Evolutionary conservation across 2,329 filamentous ascomycete species (phyloP).

Genomic region (Neophaeococcomyces aloes): DNA sequence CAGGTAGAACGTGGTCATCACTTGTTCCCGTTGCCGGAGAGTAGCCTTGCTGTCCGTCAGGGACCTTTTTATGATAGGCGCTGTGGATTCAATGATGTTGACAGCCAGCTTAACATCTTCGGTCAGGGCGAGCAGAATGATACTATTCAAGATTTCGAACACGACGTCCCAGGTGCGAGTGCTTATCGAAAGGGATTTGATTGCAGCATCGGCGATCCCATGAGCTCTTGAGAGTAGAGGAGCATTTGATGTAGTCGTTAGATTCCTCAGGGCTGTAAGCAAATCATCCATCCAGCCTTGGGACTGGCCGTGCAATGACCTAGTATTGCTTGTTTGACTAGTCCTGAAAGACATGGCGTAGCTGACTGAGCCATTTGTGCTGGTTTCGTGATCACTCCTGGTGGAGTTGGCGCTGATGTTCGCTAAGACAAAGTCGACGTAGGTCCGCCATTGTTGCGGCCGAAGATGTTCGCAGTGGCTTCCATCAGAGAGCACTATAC

Average conservation of each 20-base stretch:
- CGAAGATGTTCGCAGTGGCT: constrained; percentile 73
- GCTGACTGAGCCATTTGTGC: constrained; percentile 38
- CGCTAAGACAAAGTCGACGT: constrained; percentile 60
- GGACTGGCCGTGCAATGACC: constrained; percentile 7
- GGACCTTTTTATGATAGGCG: constrained; percentile 61
- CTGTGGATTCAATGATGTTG: constrained; percentile 46
- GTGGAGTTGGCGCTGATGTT: constrained; percentile 35
- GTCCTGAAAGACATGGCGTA: constrained; percentile 11
- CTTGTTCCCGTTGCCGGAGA: constrained; percentile 60
- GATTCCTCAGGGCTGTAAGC: constrained; percentile 12
- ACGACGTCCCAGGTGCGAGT: constrained; percentile 52
- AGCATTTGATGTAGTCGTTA: constrained; percentile 15
- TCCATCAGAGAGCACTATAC: constrained; percentile 57
- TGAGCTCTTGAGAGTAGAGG: constrained; percentile 15
- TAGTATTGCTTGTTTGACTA: constrained; percentile 12
- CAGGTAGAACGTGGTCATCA: constrained; percentile 61
- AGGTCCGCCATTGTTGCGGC: constrained; percentile 55
- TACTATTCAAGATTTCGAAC: constrained; percentile 63
- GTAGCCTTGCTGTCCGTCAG: constrained; percentile 52
- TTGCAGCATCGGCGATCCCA: constrained; percentile 12
- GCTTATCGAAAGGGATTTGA: constrained; percentile 10
- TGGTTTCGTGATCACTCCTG: constrained; percentile 15
- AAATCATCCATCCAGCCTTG: constrained; percentile 14
- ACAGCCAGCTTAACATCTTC: constrained; percentile 59
- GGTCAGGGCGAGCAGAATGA: constrained; percentile 55